phyloP scores from a whole-genome alignment of 495 filamentous ascomycete species.

The Lepidopterella palustris region DNA sequence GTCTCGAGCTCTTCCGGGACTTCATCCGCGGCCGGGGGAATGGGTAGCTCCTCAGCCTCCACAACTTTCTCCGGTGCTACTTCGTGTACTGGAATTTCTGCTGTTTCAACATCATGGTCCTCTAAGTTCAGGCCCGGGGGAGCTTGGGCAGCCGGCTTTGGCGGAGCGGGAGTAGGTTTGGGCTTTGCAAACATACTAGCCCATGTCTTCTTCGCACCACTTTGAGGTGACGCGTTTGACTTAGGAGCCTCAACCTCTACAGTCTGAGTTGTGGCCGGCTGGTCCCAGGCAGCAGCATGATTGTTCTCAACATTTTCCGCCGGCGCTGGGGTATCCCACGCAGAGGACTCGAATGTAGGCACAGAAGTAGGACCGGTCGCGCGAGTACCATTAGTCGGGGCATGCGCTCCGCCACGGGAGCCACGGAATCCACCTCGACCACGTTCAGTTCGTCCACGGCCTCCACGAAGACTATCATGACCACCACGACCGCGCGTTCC shows the following conservation, averaged over 20 bases:
- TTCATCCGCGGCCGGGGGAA: constrained; percentile 32
- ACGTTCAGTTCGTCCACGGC: constrained; percentile 69
- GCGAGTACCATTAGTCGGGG: constrained; percentile 45
- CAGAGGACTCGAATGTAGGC: constrained; percentile 33
- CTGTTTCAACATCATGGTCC: constrained; percentile 19
- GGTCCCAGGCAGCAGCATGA: constrained; percentile 27
- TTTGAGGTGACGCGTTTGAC: constrained; percentile 42
- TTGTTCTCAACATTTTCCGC: constrained; percentile 21
- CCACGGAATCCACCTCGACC: constrained; percentile 66
- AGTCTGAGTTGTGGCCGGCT: constrained; percentile 23
- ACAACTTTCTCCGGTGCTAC: constrained; percentile 32
- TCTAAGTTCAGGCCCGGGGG: constrained; percentile 5
- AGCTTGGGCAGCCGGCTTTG: constrained; percentile 30
- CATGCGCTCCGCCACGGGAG: constrained; percentile 56
- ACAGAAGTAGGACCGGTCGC: constrained; percentile 27
- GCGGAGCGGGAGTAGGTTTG: constrained; percentile 35
- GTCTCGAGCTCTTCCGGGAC: constrained; percentile 17
- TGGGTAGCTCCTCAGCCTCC: constrained; percentile 28
- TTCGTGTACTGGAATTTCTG: constrained; percentile 28
- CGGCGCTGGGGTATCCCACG: constrained; percentile 29
- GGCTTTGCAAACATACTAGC: constrained; percentile 54
- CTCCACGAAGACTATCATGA: constrained; percentile 41
- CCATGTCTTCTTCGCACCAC: constrained; percentile 53
- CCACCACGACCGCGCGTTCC: constrained; percentile 62
- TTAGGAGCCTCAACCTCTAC: constrained; percentile 39